Evolutionary conservation across 306 rosid species (phyloP), one percentile per base, ranked within the genome.

Genomic region (Citrullus mucosospermus): DNA sequence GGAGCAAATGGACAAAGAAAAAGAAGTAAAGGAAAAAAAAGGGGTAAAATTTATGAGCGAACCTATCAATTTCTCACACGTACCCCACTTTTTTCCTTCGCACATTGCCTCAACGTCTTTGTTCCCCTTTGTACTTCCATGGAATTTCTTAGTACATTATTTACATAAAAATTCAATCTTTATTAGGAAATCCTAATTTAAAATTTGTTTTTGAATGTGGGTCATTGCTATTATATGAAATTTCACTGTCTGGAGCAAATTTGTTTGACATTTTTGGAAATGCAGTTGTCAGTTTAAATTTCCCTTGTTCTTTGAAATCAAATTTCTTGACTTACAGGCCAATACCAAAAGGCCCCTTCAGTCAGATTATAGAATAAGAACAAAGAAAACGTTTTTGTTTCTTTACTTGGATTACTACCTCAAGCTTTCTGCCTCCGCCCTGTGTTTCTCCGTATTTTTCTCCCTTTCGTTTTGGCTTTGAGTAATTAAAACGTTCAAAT

Each of bases 351-450:
- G 41, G 30, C 9, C 39, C 36, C 51, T 46, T 17, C 32, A 54
- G 79, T 85, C 72, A 83, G 83, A 87, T 82, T 1, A 28, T 61
- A 43, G 81, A 87, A 88, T 86, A 87, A 79, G 76, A 87, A 89
- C 88, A 90, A 88, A 86, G 81, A 78, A 84, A 90, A 92, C 93
- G 90, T 87, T 85, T 92, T 86, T 81, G 84, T 80, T 83, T 87
- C 81, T 70, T 87, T 76, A 83, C 81, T 44, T 77, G 34, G 54
- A 51, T 28, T 14, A 44, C 39, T 9, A 46, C 55, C 28, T 32
- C 20, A 46, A 48, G 50, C 8, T 6, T 50, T 32, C 54, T 16
- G 11, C 51, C 38, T 30, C 77, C 6, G 18, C 34, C 11, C 60
- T 74, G 63, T 53, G 28, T 76, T 51, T 74, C 30, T 53, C 15